These are phyloP conservation scores for Cantharellus anzutake DNA, from an alignment of 768 basidiomycete species.

Conservation along the genomic window DNA sequence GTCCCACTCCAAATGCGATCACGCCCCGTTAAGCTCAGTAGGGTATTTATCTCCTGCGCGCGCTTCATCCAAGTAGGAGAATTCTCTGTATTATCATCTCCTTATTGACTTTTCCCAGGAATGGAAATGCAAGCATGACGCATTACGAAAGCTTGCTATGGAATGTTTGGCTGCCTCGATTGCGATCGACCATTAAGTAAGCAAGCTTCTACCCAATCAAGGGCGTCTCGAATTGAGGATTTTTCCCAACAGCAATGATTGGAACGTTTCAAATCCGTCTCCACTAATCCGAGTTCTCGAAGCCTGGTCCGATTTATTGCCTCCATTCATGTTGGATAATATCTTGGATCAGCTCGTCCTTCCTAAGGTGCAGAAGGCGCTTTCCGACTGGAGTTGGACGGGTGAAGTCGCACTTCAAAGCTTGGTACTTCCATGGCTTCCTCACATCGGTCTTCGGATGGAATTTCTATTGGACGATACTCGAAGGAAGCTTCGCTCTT, in stretches of 20 bases:
- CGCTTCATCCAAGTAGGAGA: no score
- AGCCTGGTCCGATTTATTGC: conserved; percentile 72
- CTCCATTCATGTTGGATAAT: conserved; percentile 84
- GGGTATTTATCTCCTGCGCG: no score
- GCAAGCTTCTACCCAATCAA: conserved; percentile 9
- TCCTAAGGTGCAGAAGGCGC: conserved; percentile 74
- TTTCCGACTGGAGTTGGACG: conserved; percentile 65
- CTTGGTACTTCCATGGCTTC: conserved; percentile 92
- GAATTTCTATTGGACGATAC: conserved; percentile 80
- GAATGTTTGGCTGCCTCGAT: conserved; percentile 88
- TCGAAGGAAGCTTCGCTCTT: conserved; percentile 61
- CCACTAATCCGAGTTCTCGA: conserved; percentile 73
- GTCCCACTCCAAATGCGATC: conserved; percentile 12
- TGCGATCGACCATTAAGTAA: conserved; percentile 76
- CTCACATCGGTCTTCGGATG: conserved; percentile 62
- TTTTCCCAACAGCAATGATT: conserved; percentile 43
- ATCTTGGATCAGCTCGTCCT: conserved; percentile 88
- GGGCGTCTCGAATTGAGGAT: not conserved
- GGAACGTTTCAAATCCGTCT: conserved; percentile 53
- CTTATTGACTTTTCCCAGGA: not conserved
- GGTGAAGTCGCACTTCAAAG: conserved; percentile 44
- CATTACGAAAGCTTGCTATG: conserved; percentile 88
- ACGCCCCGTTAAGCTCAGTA: no score
- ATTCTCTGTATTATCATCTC: not conserved
- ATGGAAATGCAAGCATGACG: conserved; percentile 40